Conservation (phyloP, 352 stramenopile species). For the Pseudoperonospora humuli region DNA sequence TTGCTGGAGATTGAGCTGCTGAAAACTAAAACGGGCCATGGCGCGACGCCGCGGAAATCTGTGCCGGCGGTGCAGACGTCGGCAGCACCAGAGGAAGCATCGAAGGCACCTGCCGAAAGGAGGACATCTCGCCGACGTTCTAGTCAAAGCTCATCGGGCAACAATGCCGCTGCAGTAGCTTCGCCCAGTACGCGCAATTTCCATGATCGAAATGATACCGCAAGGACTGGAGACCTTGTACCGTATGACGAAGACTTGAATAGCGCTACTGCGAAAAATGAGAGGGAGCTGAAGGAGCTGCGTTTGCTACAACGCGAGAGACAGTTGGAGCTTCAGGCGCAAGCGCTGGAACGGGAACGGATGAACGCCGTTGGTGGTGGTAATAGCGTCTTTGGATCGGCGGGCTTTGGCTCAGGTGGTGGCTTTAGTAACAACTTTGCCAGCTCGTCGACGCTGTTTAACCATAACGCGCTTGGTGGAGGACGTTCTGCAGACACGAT, state of each 20-base stretch:
- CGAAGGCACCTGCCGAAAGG: slow-evolving; percentile 7
- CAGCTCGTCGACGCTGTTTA: slow-evolving; percentile 23
- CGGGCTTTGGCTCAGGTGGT: slow-evolving; percentile 16
- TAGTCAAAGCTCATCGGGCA: slow-evolving; percentile 17
- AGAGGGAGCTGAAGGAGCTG: slow-evolving; percentile 50
- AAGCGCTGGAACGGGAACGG: slow-evolving; percentile 32
- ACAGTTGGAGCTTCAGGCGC: slow-evolving; percentile 44
- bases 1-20: slow-evolving; percentile 68
- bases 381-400: slow-evolving; percentile 17
- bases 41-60: slow-evolving; percentile 24
- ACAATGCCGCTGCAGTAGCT: slow-evolving; percentile 1
- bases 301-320: slow-evolving; percentile 42
- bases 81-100: slow-evolving; percentile 6
- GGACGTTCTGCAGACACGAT: slow-evolving; percentile 37
- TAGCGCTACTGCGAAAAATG: slow-evolving; percentile 25
- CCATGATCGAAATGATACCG: slow-evolving; percentile 7
- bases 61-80: slow-evolving; percentile 16
- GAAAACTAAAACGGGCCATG: slow-evolving; percentile 55
- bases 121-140: slow-evolving; percentile 31
- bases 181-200: slow-evolving; percentile 11
- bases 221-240: slow-evolving; percentile 38
- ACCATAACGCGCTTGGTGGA: slow-evolving; percentile 21
- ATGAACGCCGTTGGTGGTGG: slow-evolving; percentile 16
- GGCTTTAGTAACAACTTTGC: slow-evolving; percentile 20
- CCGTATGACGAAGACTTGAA: slow-evolving; percentile 35